Conservation (phyloP, 495 filamentous ascomycete genomes). For the Darksidea phi region DNA sequence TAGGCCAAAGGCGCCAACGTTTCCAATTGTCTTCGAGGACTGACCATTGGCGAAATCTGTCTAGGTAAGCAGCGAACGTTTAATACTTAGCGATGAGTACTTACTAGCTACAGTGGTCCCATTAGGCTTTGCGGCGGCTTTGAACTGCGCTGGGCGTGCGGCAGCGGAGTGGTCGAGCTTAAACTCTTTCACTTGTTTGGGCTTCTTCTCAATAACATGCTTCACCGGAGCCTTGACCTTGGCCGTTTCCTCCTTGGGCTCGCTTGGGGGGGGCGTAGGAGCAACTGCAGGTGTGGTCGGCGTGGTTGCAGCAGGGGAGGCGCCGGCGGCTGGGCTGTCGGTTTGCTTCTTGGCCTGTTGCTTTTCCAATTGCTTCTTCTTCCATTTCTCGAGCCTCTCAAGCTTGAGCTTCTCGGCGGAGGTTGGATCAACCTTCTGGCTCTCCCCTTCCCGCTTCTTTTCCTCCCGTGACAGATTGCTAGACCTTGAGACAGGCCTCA, state of each 20-base stretch:
- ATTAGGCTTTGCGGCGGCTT: slow-evolving; percentile 39
- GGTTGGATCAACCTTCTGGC: slow-evolving; percentile 68
- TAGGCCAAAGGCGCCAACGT: slow-evolving; percentile 82
- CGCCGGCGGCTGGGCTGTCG: background rate
- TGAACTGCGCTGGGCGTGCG: slow-evolving; percentile 1
- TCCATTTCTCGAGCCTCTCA: slow-evolving; percentile 20
- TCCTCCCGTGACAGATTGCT: slow-evolving; percentile 67
- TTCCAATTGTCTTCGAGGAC: slow-evolving; percentile 61
- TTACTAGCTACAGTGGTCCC: slow-evolving; percentile 67
- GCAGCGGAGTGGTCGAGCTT: slow-evolving; percentile 13
- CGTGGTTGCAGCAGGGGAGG: slow-evolving; percentile 2
- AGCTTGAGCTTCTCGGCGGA: slow-evolving; percentile 69
- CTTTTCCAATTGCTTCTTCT: slow-evolving; percentile 9
- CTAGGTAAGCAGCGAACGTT: slow-evolving; percentile 21
- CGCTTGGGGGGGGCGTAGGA: background rate
- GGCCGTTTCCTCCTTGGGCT: background rate
- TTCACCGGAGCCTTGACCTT: background rate
- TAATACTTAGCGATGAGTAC: slow-evolving; percentile 51
- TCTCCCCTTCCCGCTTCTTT: slow-evolving; percentile 74
- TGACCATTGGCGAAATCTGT: slow-evolving; percentile 45
- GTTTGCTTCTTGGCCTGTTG: slow-evolving; percentile 5
- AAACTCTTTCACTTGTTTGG: slow-evolving; percentile 4
- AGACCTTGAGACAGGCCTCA: slow-evolving; percentile 34
- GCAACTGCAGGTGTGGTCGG: slow-evolving; percentile 4
- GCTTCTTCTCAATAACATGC: slow-evolving; percentile 9